Evolutionary conservation across 1,139 yeast genomes (phyloP), one percentile per base, ranked within the genome.

Genomic region (Kodamaea alishanica): DNA sequence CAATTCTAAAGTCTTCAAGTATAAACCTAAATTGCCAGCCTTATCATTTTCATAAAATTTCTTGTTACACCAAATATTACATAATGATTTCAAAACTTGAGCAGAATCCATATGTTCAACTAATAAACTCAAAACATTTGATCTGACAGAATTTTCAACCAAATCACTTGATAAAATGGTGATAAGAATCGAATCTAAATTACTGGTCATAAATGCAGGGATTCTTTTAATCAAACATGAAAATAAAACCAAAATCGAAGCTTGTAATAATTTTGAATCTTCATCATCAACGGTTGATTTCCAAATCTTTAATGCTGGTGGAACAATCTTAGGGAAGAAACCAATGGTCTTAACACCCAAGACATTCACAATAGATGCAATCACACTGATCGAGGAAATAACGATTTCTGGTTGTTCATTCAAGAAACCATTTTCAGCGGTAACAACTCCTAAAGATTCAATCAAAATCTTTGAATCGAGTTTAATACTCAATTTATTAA

Each of bases 301-400:
- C 68, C 87, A 83, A 34, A 87, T 73, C 30, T 68, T 64, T 44
- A 88, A 71, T 6, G 87, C 71, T 9, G 87, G 86, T 9, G 92
- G 89, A 43, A 92, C 78, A 52, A 90, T 81, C 60, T 81, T 83
- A 26, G 96, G 87, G 70, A 88, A 87, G 54, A 74, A 78, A 6
- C 96, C 94, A 59, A 92, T 84, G 43, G 84, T 74, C 54, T 88
- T 85, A 24, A 95, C 92, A 34, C 98, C 98, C 37, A 90, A 63
- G 11, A 79, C 75, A 40, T 81, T 78, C 39, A 87, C 75, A 41
- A 87, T 65, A 45, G 82, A 80, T 39, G 87, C 79, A 45, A 87
- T 75, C 42, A 84, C 81, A 52, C 83, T 78, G 42, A 89, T 70
- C 1, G 96, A 77, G 1, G 96, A 77, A 34, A 92, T 77, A 30